A percentile compares a stretch with the other conserved stretches of the same genome.
Evolutionary conservation across 2,329 filamentous ascomycete species (phyloP).

Genomic region (Sodiomyces alkalinus): DNA sequence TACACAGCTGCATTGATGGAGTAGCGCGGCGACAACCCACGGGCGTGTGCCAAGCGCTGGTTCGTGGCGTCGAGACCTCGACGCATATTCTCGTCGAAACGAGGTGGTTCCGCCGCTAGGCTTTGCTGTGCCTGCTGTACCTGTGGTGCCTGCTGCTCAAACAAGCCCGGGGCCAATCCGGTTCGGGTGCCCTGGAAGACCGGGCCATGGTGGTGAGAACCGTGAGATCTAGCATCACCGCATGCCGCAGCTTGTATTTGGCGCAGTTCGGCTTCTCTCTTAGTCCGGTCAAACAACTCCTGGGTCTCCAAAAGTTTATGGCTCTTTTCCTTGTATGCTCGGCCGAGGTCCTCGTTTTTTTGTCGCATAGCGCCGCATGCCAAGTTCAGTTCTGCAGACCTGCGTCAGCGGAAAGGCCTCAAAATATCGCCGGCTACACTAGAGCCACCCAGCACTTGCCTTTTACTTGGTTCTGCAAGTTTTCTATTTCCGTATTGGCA

Average conservation of each 20-base stretch:
- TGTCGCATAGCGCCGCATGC: constrained; percentile 49
- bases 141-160: constrained; percentile 1
- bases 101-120: no score
- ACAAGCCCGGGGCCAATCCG: constrained; percentile 1
- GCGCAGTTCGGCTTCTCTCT: constrained; percentile 36
- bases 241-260: constrained; percentile 40
- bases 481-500: constrained; percentile 57
- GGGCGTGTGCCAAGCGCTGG: no score
- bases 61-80: no score
- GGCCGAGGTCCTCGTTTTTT: constrained; percentile 57
- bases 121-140: no score
- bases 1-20: no score
- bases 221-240: constrained; percentile 12
- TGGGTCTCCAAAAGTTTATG: constrained; percentile 55
- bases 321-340: constrained; percentile 54
- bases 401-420: constrained; percentile 7
- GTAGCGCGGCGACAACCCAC: no score
- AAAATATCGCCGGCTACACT: no score
- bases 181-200: no score
- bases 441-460: constrained; percentile 23
- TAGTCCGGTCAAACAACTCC: constrained; percentile 46
- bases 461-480: constrained; percentile 47
- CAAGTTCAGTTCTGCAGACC: constrained; percentile 31
- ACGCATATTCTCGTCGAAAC: no score
- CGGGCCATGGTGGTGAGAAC: no score